Conservation (phyloP, 768 basidiomycete genomes). For the Mycena olivaceomarginata region DNA sequence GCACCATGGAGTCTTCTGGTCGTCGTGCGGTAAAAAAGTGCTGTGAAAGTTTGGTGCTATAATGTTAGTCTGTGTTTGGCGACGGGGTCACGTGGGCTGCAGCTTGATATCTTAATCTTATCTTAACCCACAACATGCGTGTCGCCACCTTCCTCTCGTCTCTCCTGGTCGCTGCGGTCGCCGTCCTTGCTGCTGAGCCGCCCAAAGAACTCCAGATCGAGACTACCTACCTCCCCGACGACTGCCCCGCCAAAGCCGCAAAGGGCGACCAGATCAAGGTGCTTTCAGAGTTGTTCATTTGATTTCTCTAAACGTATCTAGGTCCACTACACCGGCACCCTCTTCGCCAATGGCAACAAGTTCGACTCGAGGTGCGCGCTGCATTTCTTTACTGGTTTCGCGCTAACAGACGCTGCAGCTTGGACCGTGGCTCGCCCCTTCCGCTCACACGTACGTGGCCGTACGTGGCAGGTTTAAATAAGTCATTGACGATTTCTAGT, state of each 20-base stretch:
- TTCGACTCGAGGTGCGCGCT: constrained; percentile 91
- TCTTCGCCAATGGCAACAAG: constrained; percentile 85
- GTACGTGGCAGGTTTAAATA: neutral
- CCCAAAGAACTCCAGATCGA: constrained; percentile 79
- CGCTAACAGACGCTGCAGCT: constrained; percentile 59
- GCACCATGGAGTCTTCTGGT: constrained; percentile 66
- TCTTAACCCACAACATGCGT: constrained; percentile 63
- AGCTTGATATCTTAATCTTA: neutral
- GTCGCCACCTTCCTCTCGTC: constrained; percentile 68
- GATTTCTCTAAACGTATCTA: constrained; percentile 75
- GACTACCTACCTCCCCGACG: constrained; percentile 74
- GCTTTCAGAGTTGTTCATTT: neutral
- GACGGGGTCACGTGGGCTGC: neutral
- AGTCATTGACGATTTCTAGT: constrained; percentile 63
- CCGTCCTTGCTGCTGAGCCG: constrained; percentile 65
- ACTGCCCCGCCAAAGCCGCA: constrained; percentile 72
- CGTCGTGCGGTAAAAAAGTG: constrained; percentile 37
- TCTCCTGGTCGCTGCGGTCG: constrained; percentile 66
- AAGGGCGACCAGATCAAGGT: constrained; percentile 82
- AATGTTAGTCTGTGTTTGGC: constrained; percentile 54
- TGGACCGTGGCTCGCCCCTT: constrained; percentile 85
- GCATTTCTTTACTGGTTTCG: neutral
- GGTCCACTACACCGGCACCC: constrained; percentile 82
- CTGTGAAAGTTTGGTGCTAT: constrained; percentile 56
- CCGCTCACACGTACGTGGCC: constrained; percentile 78